Evolutionary conservation across 2,329 filamentous ascomycete species (phyloP).

Genomic region (Ceratocystis lukuohia): DNA sequence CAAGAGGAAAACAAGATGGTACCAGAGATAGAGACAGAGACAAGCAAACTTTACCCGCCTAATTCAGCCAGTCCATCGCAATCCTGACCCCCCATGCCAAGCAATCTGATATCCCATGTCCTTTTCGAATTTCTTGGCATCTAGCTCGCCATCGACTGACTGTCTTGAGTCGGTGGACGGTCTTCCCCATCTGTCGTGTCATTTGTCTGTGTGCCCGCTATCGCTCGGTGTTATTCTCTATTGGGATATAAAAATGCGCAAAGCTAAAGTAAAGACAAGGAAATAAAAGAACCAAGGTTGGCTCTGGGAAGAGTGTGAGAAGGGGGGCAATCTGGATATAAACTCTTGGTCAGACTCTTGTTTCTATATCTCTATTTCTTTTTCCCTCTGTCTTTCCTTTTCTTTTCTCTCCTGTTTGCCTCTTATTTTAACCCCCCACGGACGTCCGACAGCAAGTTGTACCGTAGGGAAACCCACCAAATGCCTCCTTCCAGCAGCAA

Average conservation of each 20-base stretch:
- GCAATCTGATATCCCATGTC: slow-evolving; percentile 3
- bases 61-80: neutral
- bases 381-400: neutral
- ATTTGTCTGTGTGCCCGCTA: neutral
- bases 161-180: neutral
- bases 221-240: slow-evolving; percentile 4
- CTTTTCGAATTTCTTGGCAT: neutral
- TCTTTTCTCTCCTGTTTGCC: neutral
- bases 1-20: too few species aligned
- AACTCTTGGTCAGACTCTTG: neutral
- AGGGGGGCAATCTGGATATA: neutral
- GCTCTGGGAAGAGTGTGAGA: neutral
- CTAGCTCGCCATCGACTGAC: slow-evolving; percentile 4
- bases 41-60: too few species aligned
- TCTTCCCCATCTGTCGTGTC: neutral
- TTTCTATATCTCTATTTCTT: neutral
- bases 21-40: too few species aligned
- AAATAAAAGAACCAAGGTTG: neutral
- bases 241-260: neutral
- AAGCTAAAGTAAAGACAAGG: neutral
- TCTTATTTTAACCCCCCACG: neutral
- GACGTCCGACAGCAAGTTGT: neutral
- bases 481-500: slow-evolving; percentile 18
- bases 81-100: neutral
- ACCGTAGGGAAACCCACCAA: neutral